Percentiles rank a stretch among this genome's conserved stretches.
phyloP scores from a whole-genome alignment of 805 yeast genomes.

The Starmerella floris region DNA sequence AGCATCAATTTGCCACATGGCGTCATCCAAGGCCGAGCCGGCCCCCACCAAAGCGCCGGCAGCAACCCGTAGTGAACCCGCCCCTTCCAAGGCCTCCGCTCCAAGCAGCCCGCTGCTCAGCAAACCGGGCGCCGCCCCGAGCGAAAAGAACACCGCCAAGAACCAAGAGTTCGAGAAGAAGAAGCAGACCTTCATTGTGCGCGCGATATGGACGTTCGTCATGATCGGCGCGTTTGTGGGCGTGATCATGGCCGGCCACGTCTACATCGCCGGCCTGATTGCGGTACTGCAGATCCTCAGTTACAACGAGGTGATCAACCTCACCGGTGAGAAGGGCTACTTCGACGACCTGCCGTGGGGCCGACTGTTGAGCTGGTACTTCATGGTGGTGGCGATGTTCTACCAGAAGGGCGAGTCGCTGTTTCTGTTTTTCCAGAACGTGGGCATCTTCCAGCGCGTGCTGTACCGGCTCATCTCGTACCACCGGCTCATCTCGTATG shows the following conservation, averaged over 20 bases:
- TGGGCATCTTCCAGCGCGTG: constrained; percentile 39
- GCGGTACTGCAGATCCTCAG: constrained; percentile 65
- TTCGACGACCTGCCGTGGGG: constrained; percentile 75
- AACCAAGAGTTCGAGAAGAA: constrained; percentile 37
- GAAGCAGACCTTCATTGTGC: constrained; percentile 68
- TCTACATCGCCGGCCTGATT: constrained; percentile 62
- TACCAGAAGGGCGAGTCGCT: constrained; percentile 79
- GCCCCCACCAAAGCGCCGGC: no score
- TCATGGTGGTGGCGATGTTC: constrained; percentile 72
- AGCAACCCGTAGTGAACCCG: no score
- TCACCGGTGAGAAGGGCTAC: constrained; percentile 72
- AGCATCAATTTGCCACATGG: no score
- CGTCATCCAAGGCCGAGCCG: no score
- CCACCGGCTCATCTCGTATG: constrained; percentile 74
- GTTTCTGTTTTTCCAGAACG: constrained; percentile 48
- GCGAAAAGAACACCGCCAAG: no score
- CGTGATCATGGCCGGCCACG: constrained; percentile 70
- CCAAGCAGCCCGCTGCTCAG: no score
- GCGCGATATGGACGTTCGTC: constrained; percentile 87
- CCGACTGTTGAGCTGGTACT: constrained; percentile 82
- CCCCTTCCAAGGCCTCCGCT: no score
- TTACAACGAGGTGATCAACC: constrained; percentile 78
- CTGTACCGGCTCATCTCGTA: constrained; percentile 53
- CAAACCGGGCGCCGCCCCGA: no score
- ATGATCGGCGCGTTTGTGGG: constrained; percentile 68